A percentile compares a stretch with the other conserved stretches of the same genome.
These are phyloP conservation scores for Calonectria henricotiae DNA, from an alignment of 2,329 filamentous ascomycete species.

Conservation along the genomic window DNA sequence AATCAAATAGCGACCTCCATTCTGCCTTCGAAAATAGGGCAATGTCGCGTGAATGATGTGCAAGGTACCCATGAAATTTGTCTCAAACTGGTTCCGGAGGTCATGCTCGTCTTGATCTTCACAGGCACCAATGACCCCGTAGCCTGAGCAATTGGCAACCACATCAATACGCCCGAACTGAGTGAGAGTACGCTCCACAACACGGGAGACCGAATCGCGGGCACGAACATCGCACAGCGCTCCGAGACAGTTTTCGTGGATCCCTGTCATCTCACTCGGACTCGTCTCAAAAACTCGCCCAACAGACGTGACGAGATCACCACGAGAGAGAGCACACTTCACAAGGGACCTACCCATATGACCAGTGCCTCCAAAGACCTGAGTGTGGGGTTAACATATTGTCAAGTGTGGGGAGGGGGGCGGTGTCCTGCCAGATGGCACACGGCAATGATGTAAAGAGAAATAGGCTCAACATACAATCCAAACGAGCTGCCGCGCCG, in stretches of 20 bases:
- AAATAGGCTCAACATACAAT: constrained; percentile 70
- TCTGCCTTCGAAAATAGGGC: constrained; percentile 87
- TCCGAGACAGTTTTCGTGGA: constrained; percentile 82
- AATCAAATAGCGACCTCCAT: constrained; percentile 88
- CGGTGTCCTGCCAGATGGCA: neutral
- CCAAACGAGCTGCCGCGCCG: constrained; percentile 87
- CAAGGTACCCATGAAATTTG: constrained; percentile 95
- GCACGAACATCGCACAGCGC: constrained; percentile 93
- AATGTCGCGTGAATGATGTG: constrained; percentile 93
- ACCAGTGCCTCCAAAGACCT: constrained; percentile 97
- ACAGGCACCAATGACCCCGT: constrained; percentile 94
- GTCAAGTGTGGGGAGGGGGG: neutral
- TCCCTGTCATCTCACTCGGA: constrained; percentile 79
- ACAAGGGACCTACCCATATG: constrained; percentile 95
- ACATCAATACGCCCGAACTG: constrained; percentile 89
- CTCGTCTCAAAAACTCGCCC: constrained; percentile 87
- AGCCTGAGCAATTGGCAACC: constrained; percentile 94
- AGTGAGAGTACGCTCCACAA: constrained; percentile 79
- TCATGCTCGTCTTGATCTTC: constrained; percentile 98
- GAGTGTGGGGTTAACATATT: constrained; percentile 24
- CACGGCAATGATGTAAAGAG: constrained; percentile 15
- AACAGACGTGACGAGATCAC: constrained; percentile 89
- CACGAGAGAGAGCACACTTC: constrained; percentile 84
- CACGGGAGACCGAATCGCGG: constrained; percentile 81
- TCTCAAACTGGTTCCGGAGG: constrained; percentile 95